Conservation (phyloP, 257 asterid species). For the Nicotiana obtusifolia region DNA sequence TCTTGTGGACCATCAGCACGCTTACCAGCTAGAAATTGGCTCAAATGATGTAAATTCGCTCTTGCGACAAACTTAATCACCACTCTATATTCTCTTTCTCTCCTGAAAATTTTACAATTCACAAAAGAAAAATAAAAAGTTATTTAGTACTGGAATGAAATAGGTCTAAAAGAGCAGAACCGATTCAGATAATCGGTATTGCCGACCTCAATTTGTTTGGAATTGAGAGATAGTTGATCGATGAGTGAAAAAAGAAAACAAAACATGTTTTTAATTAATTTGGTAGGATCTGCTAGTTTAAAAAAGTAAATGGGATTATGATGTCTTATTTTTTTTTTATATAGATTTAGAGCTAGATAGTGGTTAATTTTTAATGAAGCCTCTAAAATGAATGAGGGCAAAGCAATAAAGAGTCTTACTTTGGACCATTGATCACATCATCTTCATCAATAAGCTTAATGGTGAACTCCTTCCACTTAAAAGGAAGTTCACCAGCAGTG, state of each 20-base stretch:
- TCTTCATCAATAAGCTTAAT: constrained; percentile 78
- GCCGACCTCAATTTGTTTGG: neutral
- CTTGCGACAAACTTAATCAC: constrained; percentile 77
- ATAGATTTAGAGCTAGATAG: neutral
- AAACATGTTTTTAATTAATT: neutral
- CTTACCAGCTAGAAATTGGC: constrained; percentile 94
- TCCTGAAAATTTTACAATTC: constrained; percentile 37
- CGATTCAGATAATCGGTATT: neutral
- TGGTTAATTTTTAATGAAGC: neutral
- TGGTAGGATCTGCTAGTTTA: neutral
- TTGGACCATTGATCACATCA: constrained; percentile 72
- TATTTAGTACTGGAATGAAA: neutral
- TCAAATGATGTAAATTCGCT: constrained; percentile 81
- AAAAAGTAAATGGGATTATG: neutral
- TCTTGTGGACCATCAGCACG: constrained; percentile 91
- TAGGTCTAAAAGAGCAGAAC: neutral
- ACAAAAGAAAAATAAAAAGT: neutral
- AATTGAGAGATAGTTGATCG: neutral
- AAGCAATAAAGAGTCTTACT: constrained; percentile 34
- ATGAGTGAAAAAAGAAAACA: neutral
- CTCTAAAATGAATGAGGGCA: neutral
- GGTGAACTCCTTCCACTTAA: constrained; percentile 78
- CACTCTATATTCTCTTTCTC: constrained; percentile 77
- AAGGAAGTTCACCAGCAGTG: constrained; percentile 98
- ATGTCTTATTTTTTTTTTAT: neutral